Evolutionary conservation across 2,329 filamentous ascomycete species (phyloP), one percentile per base, ranked within the genome.

Genomic region (Metarhizium brunneum): DNA sequence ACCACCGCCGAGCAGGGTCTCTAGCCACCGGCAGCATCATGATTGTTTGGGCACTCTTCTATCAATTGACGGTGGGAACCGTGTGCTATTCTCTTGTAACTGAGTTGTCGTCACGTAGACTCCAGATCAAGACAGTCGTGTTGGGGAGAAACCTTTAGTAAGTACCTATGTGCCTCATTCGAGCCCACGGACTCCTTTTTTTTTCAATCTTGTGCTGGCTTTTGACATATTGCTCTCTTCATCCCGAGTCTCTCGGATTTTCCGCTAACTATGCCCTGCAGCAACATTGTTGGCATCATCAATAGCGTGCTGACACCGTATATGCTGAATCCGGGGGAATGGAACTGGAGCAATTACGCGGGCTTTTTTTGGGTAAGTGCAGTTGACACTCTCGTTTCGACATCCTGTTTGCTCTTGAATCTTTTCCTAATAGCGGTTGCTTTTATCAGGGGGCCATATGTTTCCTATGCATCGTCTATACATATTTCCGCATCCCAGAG

Each of bases 121-220:
- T 96, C 38, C 87, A 92, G 66, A 92, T 95, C 75, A 96, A 96
- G 76, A 95, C 92, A 0, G 87, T 95, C 25, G 91, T 94, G 1
- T 80, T 96, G 2, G 90, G 88, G 1, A 86, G 91, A 55, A 88
- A 90, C 62, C 74, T 90, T 49, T 88, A 88, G 78, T 81, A 69
- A 70, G 78, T 73, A 4, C 45, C 25, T 16, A 11, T 6, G 32
- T 35, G 7, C 30, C n/a, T 29, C 20, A 29, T 11, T 42, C n/a
- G 25, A 48, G 25, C 25, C 3, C 25, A n/a, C 45, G 20, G 4
- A 48, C 5, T 18, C 10, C 3, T 2, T n/a, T 48, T 7, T 11
- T 30, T 6, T 48, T 4, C 14, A n/a, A 47, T 25, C 2, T 18
- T 25, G 43, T 18, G 40, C 40, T 43, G 40, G 40, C 20, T 47